These are phyloP conservation scores for Epichloe bromicola DNA, from an alignment of 2,329 filamentous ascomycete genomes.

Conservation along the genomic window DNA sequence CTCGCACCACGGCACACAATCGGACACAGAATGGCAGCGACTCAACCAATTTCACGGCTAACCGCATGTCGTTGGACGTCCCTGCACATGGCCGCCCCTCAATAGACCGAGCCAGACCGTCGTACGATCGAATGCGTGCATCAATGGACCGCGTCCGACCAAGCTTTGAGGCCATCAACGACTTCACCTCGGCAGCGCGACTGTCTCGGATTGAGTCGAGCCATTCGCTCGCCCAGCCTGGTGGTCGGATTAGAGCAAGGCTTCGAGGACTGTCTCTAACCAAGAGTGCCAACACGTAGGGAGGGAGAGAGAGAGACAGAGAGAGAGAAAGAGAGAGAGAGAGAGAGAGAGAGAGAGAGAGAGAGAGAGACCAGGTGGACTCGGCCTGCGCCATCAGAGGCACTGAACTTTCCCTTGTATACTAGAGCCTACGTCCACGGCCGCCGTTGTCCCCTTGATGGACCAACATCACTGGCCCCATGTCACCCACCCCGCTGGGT, in stretches of 20 bases:
- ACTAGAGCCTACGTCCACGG: conserved; percentile 8
- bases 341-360: conserved; percentile 9
- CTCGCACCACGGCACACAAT: conserved; percentile 58
- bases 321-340: conserved; percentile 10
- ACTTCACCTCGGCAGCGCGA: conserved; percentile 84
- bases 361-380: conserved; percentile 11
- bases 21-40: conserved; percentile 87
- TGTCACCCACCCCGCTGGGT: not conserved
- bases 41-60: conserved; percentile 75
- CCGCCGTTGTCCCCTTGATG: not conserved
- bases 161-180: conserved; percentile 76
- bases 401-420: conserved; percentile 13
- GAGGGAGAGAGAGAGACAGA: conserved; percentile 7
- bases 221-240: conserved; percentile 28
- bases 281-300: conserved; percentile 27
- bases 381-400: conserved; percentile 4
- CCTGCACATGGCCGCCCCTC: conserved; percentile 34
- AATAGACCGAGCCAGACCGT: conserved; percentile 59
- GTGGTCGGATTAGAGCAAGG: conserved; percentile 21
- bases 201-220: conserved; percentile 72
- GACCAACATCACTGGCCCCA: not conserved
- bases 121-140: conserved; percentile 74
- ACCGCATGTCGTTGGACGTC: conserved; percentile 39
- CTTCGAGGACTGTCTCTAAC: conserved; percentile 30
- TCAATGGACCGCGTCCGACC: conserved; percentile 78